Percentiles rank a stretch among this genome's conserved stretches.
Conservation (phyloP, 2,329 filamentous ascomycete species). For the Ciborinia camelliae region DNA sequence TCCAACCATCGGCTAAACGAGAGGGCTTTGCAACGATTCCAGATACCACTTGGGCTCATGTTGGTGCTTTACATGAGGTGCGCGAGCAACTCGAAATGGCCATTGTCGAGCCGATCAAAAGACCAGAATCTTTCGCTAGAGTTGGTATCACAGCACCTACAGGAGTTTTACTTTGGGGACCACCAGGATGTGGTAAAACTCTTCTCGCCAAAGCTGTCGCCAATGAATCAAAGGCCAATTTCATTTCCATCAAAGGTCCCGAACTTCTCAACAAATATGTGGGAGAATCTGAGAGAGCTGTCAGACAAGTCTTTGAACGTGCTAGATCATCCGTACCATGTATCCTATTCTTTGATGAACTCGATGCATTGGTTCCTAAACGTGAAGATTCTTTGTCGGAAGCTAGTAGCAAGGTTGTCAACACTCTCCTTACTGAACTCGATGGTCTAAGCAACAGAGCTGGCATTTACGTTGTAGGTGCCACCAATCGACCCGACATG, state of each 20-base stretch:
- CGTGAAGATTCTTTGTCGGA: conserved; percentile 77
- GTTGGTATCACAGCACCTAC: conserved; percentile 79
- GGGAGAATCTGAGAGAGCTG: conserved; percentile 89
- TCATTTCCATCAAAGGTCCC: conserved; percentile 96
- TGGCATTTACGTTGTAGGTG: conserved; percentile 91
- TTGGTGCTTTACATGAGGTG: conserved; percentile 78
- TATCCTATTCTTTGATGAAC: conserved; percentile 96
- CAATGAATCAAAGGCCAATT: conserved; percentile 93
- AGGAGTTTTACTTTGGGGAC: conserved; percentile 92
- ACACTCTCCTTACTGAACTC: conserved; percentile 89
- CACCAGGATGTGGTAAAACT: conserved; percentile 95
- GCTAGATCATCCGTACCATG: conserved; percentile 85
- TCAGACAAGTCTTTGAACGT: conserved; percentile 86
- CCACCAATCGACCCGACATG: conserved; percentile 93
- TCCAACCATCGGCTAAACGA: conserved; percentile 78
- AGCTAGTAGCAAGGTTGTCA: conserved; percentile 84
- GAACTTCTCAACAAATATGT: conserved; percentile 98
- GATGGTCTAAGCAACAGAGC: conserved; percentile 77
- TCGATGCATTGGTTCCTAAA: conserved; percentile 86
- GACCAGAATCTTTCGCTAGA: conserved; percentile 70
- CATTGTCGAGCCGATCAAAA: conserved; percentile 84
- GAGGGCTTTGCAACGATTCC: conserved; percentile 96
- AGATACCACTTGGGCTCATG: conserved; percentile 87
- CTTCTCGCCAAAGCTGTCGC: conserved; percentile 94
- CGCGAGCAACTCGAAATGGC: conserved; percentile 78